phyloP scores from a whole-genome alignment of 169 alveolate genomes.

The Besnoitia besnoiti region DNA sequence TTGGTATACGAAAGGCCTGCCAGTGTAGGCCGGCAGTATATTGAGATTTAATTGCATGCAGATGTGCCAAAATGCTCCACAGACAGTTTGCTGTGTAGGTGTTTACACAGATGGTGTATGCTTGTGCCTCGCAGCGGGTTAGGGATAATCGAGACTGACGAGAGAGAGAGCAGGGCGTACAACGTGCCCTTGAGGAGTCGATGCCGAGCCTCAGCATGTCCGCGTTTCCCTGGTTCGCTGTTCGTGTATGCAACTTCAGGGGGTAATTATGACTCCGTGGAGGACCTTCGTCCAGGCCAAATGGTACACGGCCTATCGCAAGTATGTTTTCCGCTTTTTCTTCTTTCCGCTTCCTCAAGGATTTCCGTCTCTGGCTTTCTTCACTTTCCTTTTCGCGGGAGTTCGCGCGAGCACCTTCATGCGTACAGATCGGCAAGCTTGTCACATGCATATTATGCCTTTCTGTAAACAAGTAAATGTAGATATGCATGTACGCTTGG shows the following conservation, averaged over 20 bases:
- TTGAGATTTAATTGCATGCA: no score
- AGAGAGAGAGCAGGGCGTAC: no score
- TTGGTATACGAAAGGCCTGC: no score
- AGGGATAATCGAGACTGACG: no score
- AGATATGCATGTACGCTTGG: no score
- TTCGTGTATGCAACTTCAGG: not conserved
- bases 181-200: no score
- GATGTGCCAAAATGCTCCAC: no score
- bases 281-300: not conserved
- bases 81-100: not conserved
- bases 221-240: not conserved
- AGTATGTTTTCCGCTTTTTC: not conserved
- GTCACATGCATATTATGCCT: no score
- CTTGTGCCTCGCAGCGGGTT: not conserved
- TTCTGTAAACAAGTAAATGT: no score
- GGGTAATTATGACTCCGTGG: constrained; percentile 51
- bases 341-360: not conserved
- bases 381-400: not conserved
- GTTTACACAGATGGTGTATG: not conserved
- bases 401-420: no score
- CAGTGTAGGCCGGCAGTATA: no score
- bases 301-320: constrained; percentile 32
- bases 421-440: no score
- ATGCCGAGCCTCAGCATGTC: not conserved
- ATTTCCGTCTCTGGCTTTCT: not conserved